A percentile compares a stretch with the other conserved stretches of the same genome.
Evolutionary conservation across 2,329 filamentous ascomycete species (phyloP).

Genomic region (Calonectria pseudoreteaudii): DNA sequence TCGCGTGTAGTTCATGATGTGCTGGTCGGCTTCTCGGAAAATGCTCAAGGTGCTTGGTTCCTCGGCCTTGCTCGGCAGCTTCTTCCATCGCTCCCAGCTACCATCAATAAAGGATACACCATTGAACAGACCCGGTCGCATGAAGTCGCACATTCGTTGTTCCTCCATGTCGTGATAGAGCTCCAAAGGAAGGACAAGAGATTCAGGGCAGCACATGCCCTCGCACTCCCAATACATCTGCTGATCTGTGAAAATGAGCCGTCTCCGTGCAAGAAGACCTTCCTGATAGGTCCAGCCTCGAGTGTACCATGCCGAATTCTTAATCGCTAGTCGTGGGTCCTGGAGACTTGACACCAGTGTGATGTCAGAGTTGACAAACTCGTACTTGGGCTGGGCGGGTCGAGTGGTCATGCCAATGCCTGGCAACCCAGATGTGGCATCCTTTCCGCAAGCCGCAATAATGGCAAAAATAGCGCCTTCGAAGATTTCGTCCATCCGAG

Average conservation of each 20-base stretch:
- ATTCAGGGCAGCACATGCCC: constrained; percentile 52
- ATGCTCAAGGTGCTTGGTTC: constrained; percentile 50
- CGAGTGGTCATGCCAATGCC: constrained; percentile 47
- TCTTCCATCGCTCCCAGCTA: constrained; percentile 51
- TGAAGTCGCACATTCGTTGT: constrained; percentile 51
- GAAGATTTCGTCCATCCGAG: constrained; percentile 53
- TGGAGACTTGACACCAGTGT: constrained; percentile 49
- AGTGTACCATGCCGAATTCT: constrained; percentile 49
- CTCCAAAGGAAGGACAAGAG: constrained; percentile 46
- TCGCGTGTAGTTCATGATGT: constrained; percentile 47
- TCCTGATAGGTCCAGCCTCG: constrained; percentile 56
- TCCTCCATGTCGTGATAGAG: constrained; percentile 48
- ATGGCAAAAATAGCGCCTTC: constrained; percentile 50
- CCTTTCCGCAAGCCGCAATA: constrained; percentile 51
- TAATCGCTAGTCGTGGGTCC: constrained; percentile 45
- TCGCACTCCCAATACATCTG: constrained; percentile 56
- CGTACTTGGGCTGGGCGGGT: constrained; percentile 46
- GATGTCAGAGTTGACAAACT: constrained; percentile 46
- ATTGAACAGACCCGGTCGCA: constrained; percentile 50
- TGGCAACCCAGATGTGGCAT: constrained; percentile 49
- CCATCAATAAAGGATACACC: constrained; percentile 50
- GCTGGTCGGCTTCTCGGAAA: constrained; percentile 50
- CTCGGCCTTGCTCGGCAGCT: constrained; percentile 41
- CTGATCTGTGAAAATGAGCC: constrained; percentile 53
- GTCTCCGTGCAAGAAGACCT: constrained; percentile 49